Percentiles rank a stretch among this genome's conserved stretches.
These are phyloP conservation scores for Saturnispora galanensis DNA, from an alignment of 805 yeast genomes.

Conservation along the genomic window DNA sequence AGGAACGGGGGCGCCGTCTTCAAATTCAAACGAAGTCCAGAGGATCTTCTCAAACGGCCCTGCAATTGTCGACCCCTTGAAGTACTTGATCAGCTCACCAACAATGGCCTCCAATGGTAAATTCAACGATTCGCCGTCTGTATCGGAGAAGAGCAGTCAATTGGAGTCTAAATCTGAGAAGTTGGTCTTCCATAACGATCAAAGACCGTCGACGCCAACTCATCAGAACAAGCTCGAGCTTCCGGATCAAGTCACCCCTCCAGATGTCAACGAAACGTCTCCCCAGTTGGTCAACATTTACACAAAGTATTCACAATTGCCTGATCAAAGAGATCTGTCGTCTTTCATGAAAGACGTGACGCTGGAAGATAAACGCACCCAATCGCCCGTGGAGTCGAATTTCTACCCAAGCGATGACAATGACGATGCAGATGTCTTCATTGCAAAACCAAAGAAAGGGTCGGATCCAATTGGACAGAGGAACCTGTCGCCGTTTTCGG, in stretches of 20 bases:
- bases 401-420: slow-evolving; percentile 2
- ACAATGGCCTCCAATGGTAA: background rate
- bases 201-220: background rate
- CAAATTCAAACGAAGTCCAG: slow-evolving; percentile 23
- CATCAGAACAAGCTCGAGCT: background rate
- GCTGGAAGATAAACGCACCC: too few species aligned
- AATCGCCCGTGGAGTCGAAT: too few species aligned
- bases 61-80: slow-evolving; percentile 1
- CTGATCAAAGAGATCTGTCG: slow-evolving; percentile 1
- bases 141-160: background rate
- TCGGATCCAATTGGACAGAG: slow-evolving; percentile 10
- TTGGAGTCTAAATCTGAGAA: background rate
- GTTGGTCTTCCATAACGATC: background rate
- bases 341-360: too few species aligned
- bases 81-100: slow-evolving; percentile 11
- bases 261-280: slow-evolving; percentile 12
- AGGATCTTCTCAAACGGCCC: slow-evolving; percentile 11
- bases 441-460: background rate
- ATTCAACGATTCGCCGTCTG: background rate
- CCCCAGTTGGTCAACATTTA: slow-evolving; percentile 26
- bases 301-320: slow-evolving; percentile 25
- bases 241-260: background rate
- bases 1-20: slow-evolving; percentile 68
- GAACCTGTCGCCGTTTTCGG: slow-evolving; percentile 28
- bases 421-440: slow-evolving; percentile 7